Base-by-base conservation (phyloP, 257 asterid genomes). In the Echites panduratus region DNA sequence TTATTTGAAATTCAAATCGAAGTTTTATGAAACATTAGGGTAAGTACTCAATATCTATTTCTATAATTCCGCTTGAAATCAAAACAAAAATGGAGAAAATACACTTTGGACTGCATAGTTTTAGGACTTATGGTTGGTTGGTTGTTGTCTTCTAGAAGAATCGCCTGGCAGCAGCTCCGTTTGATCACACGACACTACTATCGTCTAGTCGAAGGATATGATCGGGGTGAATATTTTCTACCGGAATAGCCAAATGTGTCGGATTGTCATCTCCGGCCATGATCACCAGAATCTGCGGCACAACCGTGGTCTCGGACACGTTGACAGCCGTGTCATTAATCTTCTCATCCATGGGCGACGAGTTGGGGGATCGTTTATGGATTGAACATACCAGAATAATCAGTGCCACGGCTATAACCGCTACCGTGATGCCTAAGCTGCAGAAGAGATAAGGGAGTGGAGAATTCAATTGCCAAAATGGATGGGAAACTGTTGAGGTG, bases 201-300 rank as follows among this genome's bases (percentile, higher is more conserved):
- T 32, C 38, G 38, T 32, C 1, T 32, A 1, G 1, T 32, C 38
- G 2, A 32, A 32, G 45, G 20, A 44, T 11, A 20, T 40, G 70
- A 9, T n/a, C 70, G 29, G 50, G 43, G 24, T 32, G 48, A 45
- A 20, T 48, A 43, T 82, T 66, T 3, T 86, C 71, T 10, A 73
- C 9, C 4, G 96, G 95, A n/a, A 88, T 59, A 0, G 95, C 96
- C 66, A 89, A 77, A 44, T 75, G 90, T 0, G 90, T 76, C 1
- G 98, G 96, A 32, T 89, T 89, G 1, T 87, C 86, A 17, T 81
- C 89, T 2, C 98, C 98, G 77, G 98, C 92, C 96, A 92, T 85
- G 67, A 89, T 78, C 63, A 88, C 96, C 24, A 89, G 84, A 38
- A 92, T 77, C 75, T 84, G 88, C 9, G 96, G 93, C 53, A 81